Conservation (phyloP, 805 yeast species). For the Kodamaea kaohsiungensis region DNA sequence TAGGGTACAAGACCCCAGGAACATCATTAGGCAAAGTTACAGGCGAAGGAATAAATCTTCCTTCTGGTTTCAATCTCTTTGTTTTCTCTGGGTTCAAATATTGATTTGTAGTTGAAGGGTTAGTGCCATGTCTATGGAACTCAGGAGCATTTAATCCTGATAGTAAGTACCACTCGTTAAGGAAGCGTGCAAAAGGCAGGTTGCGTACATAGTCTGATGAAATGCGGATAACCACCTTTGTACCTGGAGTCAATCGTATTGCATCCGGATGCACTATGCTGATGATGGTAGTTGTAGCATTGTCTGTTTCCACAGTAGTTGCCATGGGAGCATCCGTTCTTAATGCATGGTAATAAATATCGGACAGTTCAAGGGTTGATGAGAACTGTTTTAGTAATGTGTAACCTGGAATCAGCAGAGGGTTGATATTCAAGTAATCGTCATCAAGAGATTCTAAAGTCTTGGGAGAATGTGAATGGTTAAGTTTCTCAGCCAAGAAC, state of each 20-base stretch:
- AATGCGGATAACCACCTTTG: slow-evolving; percentile 22
- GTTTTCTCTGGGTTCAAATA: slow-evolving; percentile 9
- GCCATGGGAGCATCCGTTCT: slow-evolving; percentile 11
- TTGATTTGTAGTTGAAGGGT: slow-evolving; percentile 15
- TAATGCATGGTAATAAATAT: slow-evolving; percentile 20
- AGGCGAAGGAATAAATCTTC: slow-evolving; percentile 13
- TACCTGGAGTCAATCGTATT: slow-evolving; percentile 8
- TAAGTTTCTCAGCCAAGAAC: slow-evolving; percentile 15
- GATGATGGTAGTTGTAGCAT: background rate
- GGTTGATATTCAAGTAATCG: slow-evolving; percentile 16
- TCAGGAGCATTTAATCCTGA: slow-evolving; percentile 23
- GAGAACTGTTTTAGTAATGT: slow-evolving; percentile 20
- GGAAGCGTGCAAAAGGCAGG: slow-evolving; percentile 25
- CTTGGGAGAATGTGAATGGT: slow-evolving; percentile 10
- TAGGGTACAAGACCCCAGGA: slow-evolving; percentile 32
- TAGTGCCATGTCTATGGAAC: slow-evolving; percentile 18
- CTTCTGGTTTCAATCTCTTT: slow-evolving; percentile 6
- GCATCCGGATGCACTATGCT: slow-evolving; percentile 8
- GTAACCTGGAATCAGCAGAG: slow-evolving; percentile 25
- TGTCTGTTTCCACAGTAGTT: background rate
- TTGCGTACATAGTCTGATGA: slow-evolving; percentile 24
- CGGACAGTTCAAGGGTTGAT: slow-evolving; percentile 10
- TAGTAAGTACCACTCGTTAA: slow-evolving; percentile 37
- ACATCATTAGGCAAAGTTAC: slow-evolving; percentile 27
- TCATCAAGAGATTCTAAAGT: slow-evolving; percentile 8